phyloP scores from a whole-genome alignment of 176 grass and related monocot genomes.

The Carex cristatella region DNA sequence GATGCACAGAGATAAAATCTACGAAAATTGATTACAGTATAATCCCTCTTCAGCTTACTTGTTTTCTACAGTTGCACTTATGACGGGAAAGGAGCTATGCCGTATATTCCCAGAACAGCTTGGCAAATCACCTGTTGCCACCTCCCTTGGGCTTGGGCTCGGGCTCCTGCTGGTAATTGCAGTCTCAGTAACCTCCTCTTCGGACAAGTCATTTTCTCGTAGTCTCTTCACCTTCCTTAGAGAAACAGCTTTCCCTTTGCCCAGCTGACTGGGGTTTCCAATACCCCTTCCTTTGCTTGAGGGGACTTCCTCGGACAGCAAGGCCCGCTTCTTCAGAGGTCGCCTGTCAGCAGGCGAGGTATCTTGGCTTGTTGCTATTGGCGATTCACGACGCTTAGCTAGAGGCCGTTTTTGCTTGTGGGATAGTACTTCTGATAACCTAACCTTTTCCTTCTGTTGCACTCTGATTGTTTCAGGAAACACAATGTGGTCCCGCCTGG shows the following conservation, averaged over 20 bases:
- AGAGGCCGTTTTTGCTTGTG: neutral
- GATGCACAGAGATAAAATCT: neutral
- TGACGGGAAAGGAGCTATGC: slow-evolving; percentile 53
- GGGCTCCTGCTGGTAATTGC: slow-evolving; percentile 7
- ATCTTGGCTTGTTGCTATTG: neutral
- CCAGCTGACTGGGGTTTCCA: neutral
- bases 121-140: slow-evolving; percentile 20
- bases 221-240: neutral
- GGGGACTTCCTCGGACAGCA: neutral
- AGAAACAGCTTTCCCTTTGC: neutral
- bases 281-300: slow-evolving; percentile 10
- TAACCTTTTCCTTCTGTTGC: slow-evolving; percentile 13
- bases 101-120: slow-evolving; percentile 23
- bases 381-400: neutral
- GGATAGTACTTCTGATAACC: neutral
- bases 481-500: slow-evolving; percentile 49
- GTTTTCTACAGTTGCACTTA: slow-evolving; percentile 49
- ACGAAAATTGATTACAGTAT: neutral
- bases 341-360: neutral
- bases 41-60: slow-evolving; percentile 37
- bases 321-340: neutral
- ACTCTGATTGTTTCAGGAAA: slow-evolving; percentile 44
- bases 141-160: slow-evolving; percentile 22
- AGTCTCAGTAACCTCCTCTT: slow-evolving; percentile 12
- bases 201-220: neutral